phyloP scores from a whole-genome alignment of 1,139 yeast species.

The Sugiyamaella japonica region DNA sequence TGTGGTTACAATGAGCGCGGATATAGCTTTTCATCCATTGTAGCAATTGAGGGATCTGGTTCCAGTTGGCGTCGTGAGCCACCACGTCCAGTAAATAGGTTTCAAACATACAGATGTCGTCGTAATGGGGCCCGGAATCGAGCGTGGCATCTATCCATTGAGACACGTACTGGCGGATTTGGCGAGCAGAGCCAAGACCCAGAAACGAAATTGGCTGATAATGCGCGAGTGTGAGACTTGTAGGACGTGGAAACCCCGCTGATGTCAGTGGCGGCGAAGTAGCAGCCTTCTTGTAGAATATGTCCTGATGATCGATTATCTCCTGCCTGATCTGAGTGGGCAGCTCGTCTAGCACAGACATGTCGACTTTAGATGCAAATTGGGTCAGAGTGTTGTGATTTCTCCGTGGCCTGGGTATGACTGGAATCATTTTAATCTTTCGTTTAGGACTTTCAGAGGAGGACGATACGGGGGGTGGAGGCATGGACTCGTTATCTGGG shows the following conservation, averaged over 20 bases:
- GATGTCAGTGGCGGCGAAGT: constrained; percentile 1
- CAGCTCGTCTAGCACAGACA: constrained; percentile 17
- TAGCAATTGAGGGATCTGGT: constrained; percentile 25
- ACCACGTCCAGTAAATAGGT: constrained; percentile 26
- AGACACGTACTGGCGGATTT: constrained; percentile 44
- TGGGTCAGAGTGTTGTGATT: constrained; percentile 15
- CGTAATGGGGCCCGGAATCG: constrained; percentile 58
- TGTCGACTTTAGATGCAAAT: constrained; percentile 17
- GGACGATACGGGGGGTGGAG: background rate
- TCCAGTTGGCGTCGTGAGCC: constrained; percentile 31
- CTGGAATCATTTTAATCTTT: constrained; percentile 10
- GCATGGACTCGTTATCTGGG: background rate
- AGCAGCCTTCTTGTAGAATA: background rate
- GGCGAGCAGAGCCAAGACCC: constrained; percentile 38
- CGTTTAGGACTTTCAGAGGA: background rate
- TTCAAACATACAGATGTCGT: constrained; percentile 46
- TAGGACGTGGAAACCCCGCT: constrained; percentile 18
- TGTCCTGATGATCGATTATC: constrained; percentile 19
- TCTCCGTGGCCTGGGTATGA: constrained; percentile 12
- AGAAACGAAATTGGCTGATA: constrained; percentile 44
- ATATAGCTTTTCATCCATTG: constrained; percentile 25
- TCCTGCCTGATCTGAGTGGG: constrained; percentile 25
- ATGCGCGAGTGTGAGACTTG: background rate
- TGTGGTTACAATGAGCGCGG: constrained; percentile 1
- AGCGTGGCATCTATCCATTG: constrained; percentile 53